These are phyloP conservation scores for Rutstroemia sydowiana DNA, from an alignment of 2,329 filamentous ascomycete genomes.

Conservation along the genomic window DNA sequence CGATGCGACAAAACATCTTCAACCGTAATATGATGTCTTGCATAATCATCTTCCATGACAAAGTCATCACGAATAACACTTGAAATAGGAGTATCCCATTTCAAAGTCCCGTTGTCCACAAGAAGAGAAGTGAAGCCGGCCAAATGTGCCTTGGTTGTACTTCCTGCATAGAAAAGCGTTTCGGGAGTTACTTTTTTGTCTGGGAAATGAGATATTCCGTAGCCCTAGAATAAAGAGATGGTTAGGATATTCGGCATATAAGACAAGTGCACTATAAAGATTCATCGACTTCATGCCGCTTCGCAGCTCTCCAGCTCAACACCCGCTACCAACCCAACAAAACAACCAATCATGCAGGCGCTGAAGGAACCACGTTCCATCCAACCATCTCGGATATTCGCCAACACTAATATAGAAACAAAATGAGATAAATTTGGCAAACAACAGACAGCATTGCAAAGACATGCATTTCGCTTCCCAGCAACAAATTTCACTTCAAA, in stretches of 20 bases:
- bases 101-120: slow-evolving; percentile 38
- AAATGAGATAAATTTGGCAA: no score
- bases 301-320: no score
- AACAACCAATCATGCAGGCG: no score
- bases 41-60: slow-evolving; percentile 38
- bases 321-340: no score
- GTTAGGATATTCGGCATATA: neutral
- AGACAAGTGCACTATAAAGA: no score
- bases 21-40: slow-evolving; percentile 43
- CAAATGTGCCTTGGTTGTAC: slow-evolving; percentile 49
- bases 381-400: no score
- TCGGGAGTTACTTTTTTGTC: slow-evolving; percentile 35
- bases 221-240: slow-evolving; percentile 27
- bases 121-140: slow-evolving; percentile 44
- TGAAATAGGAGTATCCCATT: slow-evolving; percentile 42
- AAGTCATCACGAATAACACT: slow-evolving; percentile 45
- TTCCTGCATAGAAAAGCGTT: slow-evolving; percentile 48
- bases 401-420: no score
- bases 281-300: no score
- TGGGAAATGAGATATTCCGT: slow-evolving; percentile 33
- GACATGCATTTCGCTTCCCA: no score
- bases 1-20: slow-evolving; percentile 48
- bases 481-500: no score
- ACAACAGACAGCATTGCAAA: no score
- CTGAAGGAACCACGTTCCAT: no score